Conservation (phyloP, 1,139 yeast genomes). For the Blastobotrys petasosporus region DNA sequence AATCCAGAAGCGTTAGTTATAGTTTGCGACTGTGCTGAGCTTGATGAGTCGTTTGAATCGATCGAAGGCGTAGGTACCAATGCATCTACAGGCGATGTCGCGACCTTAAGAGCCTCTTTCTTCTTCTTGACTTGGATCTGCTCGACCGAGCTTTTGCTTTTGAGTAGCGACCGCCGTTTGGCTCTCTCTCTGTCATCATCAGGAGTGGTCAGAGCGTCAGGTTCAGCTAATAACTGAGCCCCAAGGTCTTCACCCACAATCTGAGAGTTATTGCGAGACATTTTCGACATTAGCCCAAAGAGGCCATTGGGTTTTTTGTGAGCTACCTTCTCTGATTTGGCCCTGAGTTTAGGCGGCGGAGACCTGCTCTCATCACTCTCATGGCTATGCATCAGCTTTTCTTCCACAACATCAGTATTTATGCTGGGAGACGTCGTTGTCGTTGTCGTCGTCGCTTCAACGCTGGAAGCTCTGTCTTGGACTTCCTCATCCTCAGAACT, state of each 20-base stretch:
- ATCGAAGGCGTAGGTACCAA: neutral
- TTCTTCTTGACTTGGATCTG: constrained; percentile 14
- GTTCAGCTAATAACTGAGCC: constrained; percentile 16
- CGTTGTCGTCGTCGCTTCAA: neutral
- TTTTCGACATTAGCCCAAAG: constrained; percentile 4
- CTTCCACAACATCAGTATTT: no score
- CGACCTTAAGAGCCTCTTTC: neutral
- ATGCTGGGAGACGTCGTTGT: no score
- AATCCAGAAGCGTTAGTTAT: constrained; percentile 15
- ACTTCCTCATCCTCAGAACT: constrained; percentile 19
- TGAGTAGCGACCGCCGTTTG: constrained; percentile 24
- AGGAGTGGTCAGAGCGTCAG: neutral
- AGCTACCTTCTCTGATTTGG: constrained; percentile 10
- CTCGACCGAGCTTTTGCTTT: constrained; percentile 30
- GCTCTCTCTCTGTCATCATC: constrained; percentile 9
- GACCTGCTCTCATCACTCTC: no score
- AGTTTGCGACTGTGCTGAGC: constrained; percentile 4
- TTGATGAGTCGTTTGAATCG: constrained; percentile 7
- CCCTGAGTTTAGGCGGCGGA: no score
- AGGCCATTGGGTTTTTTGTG: constrained; percentile 5
- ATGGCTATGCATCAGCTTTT: no score
- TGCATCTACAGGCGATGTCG: neutral
- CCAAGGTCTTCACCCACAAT: constrained; percentile 19
- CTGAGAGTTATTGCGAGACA: constrained; percentile 5
- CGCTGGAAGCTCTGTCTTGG: constrained; percentile 1